Base-by-base conservation (phyloP, 139 green algal genomes). In the Mesostigma viride region DNA sequence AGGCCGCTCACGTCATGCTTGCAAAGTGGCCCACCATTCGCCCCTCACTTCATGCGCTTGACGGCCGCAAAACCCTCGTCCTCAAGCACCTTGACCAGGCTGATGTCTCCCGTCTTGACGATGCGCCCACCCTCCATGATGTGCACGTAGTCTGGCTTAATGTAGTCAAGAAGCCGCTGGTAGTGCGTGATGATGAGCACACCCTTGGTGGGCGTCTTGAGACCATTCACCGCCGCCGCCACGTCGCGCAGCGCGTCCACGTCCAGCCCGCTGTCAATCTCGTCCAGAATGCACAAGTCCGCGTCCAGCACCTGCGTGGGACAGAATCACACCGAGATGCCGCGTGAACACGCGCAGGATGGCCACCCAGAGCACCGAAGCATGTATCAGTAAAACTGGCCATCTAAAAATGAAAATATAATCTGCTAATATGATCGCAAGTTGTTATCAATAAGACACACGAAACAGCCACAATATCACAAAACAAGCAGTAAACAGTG, bases 161-260 rank as follows among this genome's bases (percentile, higher is more conserved):
- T 89, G 58, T 87, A 87, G 63, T 94, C 84, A 26, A 94, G 76
- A 58, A 94, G 75, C 30, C 87, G 67, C 77, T 95, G 95, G 82
- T 99, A 99, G 78, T 99, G 93, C 0, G 93, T 98, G 56, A 99
- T 95, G 87, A 98, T 91, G 14, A 99, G 74, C 24, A 96, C 80
- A 28, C 81, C 84, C 22, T 81, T 88, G 26, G 90, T 75, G 47
- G 76, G 30, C 27, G 44, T 62, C 65, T 71, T 79, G 5, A 94
- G 69, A 20, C 73, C 80, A 57, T 94, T 93, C 27, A 94, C 83
- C 1, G 87, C 84, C 51, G 80, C 72, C 22, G 76, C 72, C 2
- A 87, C 71, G 56, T 90, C 83, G 3, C 69, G 73, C 11, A 89
- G 75, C 28, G 84, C 82, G 58, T 89, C 84, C 22, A 99, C 91